Conservation (phyloP, 2,329 filamentous ascomycete species). For the Fusarium sacchari region DNA sequence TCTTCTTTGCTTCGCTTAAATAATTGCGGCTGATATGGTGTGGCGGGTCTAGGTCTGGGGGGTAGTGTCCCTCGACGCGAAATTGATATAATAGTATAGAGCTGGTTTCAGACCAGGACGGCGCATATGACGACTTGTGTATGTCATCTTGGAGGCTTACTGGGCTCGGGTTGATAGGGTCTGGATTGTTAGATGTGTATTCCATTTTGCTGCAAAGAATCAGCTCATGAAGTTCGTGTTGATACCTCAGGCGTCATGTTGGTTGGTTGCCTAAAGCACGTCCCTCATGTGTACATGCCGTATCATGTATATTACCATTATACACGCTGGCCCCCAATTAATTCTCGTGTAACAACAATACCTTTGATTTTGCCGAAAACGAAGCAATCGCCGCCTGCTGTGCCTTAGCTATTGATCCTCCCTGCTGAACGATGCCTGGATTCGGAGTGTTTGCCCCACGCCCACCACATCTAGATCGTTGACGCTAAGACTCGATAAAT, state of each 20-base stretch:
- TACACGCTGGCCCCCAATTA: not conserved
- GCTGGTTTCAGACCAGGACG: not conserved
- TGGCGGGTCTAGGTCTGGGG: not conserved
- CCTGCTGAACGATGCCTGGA: accelerated
- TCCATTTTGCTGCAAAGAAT: not conserved
- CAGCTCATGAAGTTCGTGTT: not conserved
- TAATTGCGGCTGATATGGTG: not conserved
- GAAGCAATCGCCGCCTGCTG: not conserved
- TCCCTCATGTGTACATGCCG: too few species aligned
- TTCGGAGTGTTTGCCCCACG: not conserved
- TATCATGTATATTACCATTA: not conserved
- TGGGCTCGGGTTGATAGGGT: not conserved
- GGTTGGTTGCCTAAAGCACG: not conserved
- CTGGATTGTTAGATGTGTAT: not conserved
- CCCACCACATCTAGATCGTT: not conserved
- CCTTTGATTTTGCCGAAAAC: not conserved
- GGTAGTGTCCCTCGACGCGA: not conserved
- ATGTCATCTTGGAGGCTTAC: not conserved
- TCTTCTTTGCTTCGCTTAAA: not conserved
- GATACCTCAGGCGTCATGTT: not conserved
- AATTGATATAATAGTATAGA: not conserved
- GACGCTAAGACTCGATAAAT: not conserved
- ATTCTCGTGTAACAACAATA: not conserved
- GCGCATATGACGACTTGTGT: not conserved
- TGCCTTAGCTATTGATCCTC: not conserved